Conservation (phyloP, 441 rosid genomes). For the Theobroma grandiflorum region DNA sequence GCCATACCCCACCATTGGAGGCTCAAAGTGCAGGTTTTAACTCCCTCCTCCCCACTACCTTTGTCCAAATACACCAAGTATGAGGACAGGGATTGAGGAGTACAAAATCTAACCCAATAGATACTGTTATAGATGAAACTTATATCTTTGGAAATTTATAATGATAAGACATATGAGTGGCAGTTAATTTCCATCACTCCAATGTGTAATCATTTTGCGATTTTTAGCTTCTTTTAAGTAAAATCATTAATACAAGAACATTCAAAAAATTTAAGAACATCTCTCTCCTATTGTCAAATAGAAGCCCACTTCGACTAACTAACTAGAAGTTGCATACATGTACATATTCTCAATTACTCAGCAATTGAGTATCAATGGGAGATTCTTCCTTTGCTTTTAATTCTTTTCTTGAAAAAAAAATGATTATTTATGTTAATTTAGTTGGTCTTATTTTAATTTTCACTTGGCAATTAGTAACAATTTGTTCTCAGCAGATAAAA, state of each 20-base stretch:
- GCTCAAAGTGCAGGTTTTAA: conserved; percentile 9
- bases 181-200: neutral
- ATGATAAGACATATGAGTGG: neutral
- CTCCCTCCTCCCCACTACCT: conserved; percentile 2
- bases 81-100: neutral
- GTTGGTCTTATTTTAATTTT: conserved; percentile 7
- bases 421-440: neutral
- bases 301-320: neutral
- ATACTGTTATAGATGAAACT: neutral
- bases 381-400: neutral
- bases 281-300: neutral
- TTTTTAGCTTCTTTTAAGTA: neutral
- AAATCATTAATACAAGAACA: neutral
- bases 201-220: neutral
- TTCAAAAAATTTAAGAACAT: neutral
- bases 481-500: neutral
- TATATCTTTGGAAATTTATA: neutral
- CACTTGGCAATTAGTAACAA: neutral
- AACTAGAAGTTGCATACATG: neutral
- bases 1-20: neutral
- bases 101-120: conserved; percentile 12
- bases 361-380: neutral
- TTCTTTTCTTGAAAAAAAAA: neutral
- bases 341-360: neutral
- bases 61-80: neutral